Conservation (phyloP, 73 alveolate genomes). For the Stentor roeselii region DNA sequence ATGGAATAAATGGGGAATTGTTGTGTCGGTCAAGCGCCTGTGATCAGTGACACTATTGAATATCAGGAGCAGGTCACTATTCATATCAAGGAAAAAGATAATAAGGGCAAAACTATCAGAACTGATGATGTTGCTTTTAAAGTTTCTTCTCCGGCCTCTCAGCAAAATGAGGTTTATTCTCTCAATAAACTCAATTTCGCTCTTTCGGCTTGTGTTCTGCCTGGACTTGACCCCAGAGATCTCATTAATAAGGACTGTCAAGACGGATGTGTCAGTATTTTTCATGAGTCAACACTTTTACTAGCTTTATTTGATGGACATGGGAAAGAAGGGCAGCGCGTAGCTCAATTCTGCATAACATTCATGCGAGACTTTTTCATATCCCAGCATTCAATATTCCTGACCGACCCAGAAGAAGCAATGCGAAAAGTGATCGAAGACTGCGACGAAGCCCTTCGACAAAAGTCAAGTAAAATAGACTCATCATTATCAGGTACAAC, state of each 20-base stretch:
- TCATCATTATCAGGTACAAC: too few relatives aligned
- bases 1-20: neutral
- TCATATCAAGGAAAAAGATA: neutral
- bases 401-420: too few relatives aligned
- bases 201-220: slow-evolving; percentile 27
- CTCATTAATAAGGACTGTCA: slow-evolving; percentile 21
- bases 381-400: too few relatives aligned
- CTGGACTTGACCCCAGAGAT: slow-evolving; percentile 32
- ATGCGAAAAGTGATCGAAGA: neutral
- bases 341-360: slow-evolving; percentile 1
- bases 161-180: neutral
- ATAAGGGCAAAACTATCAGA: neutral
- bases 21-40: neutral
- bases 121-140: neutral
- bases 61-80: neutral
- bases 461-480: too few relatives aligned
- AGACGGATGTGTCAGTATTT: neutral
- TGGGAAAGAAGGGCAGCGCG: slow-evolving; percentile 25
- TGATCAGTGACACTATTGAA: neutral
- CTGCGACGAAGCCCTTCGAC: slow-evolving; percentile 15
- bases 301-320: slow-evolving; percentile 30
- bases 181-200: neutral
- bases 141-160: neutral
- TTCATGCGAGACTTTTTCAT: slow-evolving; percentile 26
- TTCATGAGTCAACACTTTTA: neutral